A percentile compares a stretch with the other conserved stretches of the same genome.
Evolutionary conservation across 768 basidiomycete genomes (phyloP).

Genomic region (Leucocoprinus birnbaumii): DNA sequence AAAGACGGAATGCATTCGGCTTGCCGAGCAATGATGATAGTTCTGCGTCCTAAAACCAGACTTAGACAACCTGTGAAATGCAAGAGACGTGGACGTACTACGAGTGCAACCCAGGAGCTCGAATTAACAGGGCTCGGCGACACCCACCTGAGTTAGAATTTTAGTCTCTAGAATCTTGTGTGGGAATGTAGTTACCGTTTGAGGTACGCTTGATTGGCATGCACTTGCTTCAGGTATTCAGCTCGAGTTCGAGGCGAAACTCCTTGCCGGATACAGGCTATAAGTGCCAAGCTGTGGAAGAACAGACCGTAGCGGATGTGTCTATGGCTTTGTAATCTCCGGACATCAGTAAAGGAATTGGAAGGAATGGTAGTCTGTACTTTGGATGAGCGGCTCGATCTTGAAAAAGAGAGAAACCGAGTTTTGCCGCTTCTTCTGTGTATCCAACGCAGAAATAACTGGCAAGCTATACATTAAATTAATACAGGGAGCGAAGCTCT

Average conservation of each 20-base stretch:
- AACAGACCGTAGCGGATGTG: constrained; percentile 68
- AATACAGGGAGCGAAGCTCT: background rate
- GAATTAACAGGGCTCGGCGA: constrained; percentile 69
- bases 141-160: constrained; percentile 47
- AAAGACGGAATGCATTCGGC: constrained; percentile 60
- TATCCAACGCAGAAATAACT: constrained; percentile 62
- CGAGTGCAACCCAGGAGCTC: constrained; percentile 65
- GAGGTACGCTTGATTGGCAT: constrained; percentile 58
- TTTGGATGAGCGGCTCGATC: constrained; percentile 62
- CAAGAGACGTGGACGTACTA: constrained; percentile 37
- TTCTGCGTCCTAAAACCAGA: constrained; percentile 57
- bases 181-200: constrained; percentile 36
- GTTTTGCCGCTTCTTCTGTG: constrained; percentile 51
- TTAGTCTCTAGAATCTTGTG: background rate
- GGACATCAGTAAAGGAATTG: background rate
- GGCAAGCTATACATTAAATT: constrained; percentile 43
- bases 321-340: constrained; percentile 45
- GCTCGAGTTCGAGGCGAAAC: constrained; percentile 29
- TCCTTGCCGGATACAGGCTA: constrained; percentile 51
- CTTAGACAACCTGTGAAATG: background rate
- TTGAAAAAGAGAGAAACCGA: constrained; percentile 63
- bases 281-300: constrained; percentile 68
- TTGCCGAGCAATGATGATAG: constrained; percentile 55
- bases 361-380: constrained; percentile 36
- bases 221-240: constrained; percentile 54